These are phyloP conservation scores for Phaeotremella fagi DNA, from an alignment of 768 basidiomycete genomes.

Conservation along the genomic window DNA sequence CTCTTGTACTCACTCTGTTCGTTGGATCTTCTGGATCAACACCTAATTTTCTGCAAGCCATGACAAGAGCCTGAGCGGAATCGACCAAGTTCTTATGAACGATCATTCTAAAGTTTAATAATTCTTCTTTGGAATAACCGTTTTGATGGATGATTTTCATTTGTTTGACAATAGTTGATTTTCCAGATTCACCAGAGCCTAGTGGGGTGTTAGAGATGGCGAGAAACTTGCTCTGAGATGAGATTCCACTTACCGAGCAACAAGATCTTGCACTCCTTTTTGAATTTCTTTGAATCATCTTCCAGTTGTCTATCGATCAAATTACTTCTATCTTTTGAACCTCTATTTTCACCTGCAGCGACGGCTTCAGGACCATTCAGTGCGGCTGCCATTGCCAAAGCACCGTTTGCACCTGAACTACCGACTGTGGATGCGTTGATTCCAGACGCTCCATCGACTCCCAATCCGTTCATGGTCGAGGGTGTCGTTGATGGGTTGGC, in stretches of 20 bases:
- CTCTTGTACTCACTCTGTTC: conserved; percentile 55
- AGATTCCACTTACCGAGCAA: conserved; percentile 64
- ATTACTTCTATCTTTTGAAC: conserved; percentile 44
- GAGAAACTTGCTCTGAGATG: conserved; percentile 6
- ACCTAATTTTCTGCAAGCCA: conserved; percentile 79
- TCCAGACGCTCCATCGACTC: not conserved
- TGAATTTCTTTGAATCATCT: conserved; percentile 74
- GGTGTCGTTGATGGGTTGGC: conserved; percentile 10
- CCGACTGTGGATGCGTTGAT: not conserved
- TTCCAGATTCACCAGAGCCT: conserved; percentile 95
- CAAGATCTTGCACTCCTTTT: conserved; percentile 87
- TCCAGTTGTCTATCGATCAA: conserved; percentile 76
- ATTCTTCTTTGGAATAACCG: conserved; percentile 75
- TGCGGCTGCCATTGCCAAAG: conserved; percentile 32
- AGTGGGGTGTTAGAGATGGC: conserved; percentile 1
- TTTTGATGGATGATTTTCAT: conserved; percentile 98
- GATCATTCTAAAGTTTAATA: conserved; percentile 67
- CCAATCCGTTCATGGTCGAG: not conserved
- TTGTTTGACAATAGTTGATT: conserved; percentile 94
- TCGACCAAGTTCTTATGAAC: conserved; percentile 72
- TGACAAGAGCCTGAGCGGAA: conserved; percentile 75
- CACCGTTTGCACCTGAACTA: not conserved
- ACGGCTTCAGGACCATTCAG: conserved; percentile 20
- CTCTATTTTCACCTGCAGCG: conserved; percentile 18
- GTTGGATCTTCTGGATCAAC: conserved; percentile 65